Conservation (phyloP, 1,139 yeast species). For the Sugiyamaella novakii region DNA sequence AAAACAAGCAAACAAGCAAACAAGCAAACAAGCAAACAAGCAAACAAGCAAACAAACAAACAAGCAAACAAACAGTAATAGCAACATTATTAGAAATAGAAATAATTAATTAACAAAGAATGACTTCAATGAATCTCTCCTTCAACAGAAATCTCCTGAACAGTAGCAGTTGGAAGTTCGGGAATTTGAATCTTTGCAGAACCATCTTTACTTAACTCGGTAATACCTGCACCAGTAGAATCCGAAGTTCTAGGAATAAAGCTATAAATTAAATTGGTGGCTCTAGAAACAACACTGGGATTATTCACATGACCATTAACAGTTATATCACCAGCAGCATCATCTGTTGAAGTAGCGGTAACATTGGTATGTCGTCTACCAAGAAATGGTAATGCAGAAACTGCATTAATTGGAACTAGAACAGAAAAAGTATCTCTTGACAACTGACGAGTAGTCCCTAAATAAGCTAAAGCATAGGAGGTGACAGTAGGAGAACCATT, state of each 20-base stretch:
- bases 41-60: too few species aligned
- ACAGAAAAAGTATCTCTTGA: slow-evolving; percentile 27
- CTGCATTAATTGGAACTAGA: slow-evolving; percentile 9
- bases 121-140: slow-evolving; percentile 11
- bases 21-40: too few species aligned
- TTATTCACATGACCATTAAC: neutral
- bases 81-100: too few species aligned
- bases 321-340: neutral
- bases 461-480: slow-evolving; percentile 25
- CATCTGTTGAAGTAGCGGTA: neutral
- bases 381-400: slow-evolving; percentile 3
- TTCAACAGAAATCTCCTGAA: slow-evolving; percentile 12
- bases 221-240: neutral
- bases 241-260: slow-evolving; percentile 5
- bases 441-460: slow-evolving; percentile 32
- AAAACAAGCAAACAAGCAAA: too few species aligned
- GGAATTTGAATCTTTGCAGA: slow-evolving; percentile 1
- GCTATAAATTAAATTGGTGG: slow-evolving; percentile 7
- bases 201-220: neutral
- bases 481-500: slow-evolving; percentile 22
- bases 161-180: slow-evolving; percentile 10
- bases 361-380: too few species aligned
- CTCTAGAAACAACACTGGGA: slow-evolving; percentile 13
- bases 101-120: too few species aligned
- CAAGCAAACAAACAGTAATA: neutral